A percentile compares a stretch with the other conserved stretches of the same genome.
Conservation (phyloP, 805 yeast species). For the Candida nemodendra region DNA sequence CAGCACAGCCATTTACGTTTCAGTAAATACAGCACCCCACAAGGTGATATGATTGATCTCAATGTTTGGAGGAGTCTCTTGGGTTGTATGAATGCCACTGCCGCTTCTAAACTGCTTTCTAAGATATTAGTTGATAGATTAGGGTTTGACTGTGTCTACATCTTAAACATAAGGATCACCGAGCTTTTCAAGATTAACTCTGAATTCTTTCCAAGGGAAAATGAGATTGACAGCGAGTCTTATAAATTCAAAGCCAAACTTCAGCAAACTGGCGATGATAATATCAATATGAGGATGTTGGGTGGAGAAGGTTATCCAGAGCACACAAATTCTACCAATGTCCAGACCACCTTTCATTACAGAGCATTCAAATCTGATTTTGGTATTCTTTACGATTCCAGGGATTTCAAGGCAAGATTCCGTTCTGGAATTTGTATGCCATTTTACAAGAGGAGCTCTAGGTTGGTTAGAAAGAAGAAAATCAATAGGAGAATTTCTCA, state of each 20-base stretch:
- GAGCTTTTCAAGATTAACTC: constrained; percentile 43
- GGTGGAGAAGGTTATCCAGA: constrained; percentile 41
- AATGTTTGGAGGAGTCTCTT: constrained; percentile 37
- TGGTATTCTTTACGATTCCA: constrained; percentile 45
- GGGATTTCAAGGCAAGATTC: constrained; percentile 32
- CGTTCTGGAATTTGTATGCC: constrained; percentile 55
- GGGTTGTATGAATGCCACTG: constrained; percentile 39
- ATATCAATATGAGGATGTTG: constrained; percentile 42
- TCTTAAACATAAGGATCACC: constrained; percentile 50
- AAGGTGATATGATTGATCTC: constrained; percentile 30
- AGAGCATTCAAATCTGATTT: constrained; percentile 49
- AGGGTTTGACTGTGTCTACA: constrained; percentile 44
- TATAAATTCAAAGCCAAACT: constrained; percentile 41
- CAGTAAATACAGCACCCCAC: constrained; percentile 30
- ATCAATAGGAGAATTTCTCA: constrained; percentile 7
- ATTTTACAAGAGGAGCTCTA: constrained; percentile 43
- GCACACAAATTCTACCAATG: constrained; percentile 14
- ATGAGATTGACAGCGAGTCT: constrained; percentile 43
- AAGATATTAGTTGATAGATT: constrained; percentile 35
- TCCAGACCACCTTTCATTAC: constrained; percentile 38
- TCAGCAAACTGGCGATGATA: constrained; percentile 37
- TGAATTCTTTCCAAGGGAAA: constrained; percentile 44
- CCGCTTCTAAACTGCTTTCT: constrained; percentile 43
- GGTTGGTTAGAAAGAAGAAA: constrained; percentile 39
- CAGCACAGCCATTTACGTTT: constrained; percentile 48